These are phyloP conservation scores for Curvularia eragrostidis DNA, from an alignment of 2,329 filamentous ascomycete genomes.

Conservation along the genomic window DNA sequence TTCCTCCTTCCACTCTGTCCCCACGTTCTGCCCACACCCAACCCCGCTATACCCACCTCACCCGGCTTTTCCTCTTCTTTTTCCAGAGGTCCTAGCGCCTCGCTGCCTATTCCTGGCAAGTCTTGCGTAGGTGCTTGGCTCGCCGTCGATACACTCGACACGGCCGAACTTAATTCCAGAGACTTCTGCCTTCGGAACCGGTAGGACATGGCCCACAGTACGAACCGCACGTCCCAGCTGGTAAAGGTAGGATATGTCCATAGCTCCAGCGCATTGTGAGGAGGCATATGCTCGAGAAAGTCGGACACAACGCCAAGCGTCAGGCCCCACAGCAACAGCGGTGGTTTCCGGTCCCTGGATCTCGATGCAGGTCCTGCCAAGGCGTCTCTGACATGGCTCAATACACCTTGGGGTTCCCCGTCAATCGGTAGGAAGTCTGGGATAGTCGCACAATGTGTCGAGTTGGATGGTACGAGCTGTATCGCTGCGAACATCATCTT, in stretches of 20 bases:
- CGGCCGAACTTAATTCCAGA: slow-evolving; percentile 35
- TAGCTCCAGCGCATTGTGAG: slow-evolving; percentile 65
- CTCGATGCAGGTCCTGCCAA: slow-evolving; percentile 30
- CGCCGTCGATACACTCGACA: slow-evolving; percentile 16
- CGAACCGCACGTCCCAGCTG: slow-evolving; percentile 64
- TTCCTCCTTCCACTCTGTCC: slow-evolving; percentile 44
- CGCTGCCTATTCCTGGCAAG: slow-evolving; percentile 31
- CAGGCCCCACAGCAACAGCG: slow-evolving; percentile 71
- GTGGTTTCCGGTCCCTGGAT: slow-evolving; percentile 49
- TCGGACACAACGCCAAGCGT: slow-evolving; percentile 72
- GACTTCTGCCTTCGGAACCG: slow-evolving; percentile 55
- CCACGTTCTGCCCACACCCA: slow-evolving; percentile 53
- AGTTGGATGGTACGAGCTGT: slow-evolving; percentile 66
- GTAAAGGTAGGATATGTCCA: slow-evolving; percentile 76
- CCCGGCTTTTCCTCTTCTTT: slow-evolving; percentile 43
- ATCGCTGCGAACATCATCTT: slow-evolving; percentile 73
- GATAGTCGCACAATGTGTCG: slow-evolving; percentile 62
- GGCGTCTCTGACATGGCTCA: slow-evolving; percentile 26
- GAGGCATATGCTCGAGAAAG: slow-evolving; percentile 71
- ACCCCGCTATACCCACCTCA: slow-evolving; percentile 55
- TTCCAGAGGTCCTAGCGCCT: slow-evolving; percentile 30
- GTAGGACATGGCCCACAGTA: slow-evolving; percentile 67
- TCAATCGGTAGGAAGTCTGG: slow-evolving; percentile 55
- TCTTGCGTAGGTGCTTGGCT: slow-evolving; percentile 35
- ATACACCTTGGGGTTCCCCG: slow-evolving; percentile 15